A percentile compares a stretch with the other conserved stretches of the same genome.
Evolutionary conservation across 2,329 filamentous ascomycete genomes (phyloP).

Genomic region (Paraphaeosphaeria sporulosa): DNA sequence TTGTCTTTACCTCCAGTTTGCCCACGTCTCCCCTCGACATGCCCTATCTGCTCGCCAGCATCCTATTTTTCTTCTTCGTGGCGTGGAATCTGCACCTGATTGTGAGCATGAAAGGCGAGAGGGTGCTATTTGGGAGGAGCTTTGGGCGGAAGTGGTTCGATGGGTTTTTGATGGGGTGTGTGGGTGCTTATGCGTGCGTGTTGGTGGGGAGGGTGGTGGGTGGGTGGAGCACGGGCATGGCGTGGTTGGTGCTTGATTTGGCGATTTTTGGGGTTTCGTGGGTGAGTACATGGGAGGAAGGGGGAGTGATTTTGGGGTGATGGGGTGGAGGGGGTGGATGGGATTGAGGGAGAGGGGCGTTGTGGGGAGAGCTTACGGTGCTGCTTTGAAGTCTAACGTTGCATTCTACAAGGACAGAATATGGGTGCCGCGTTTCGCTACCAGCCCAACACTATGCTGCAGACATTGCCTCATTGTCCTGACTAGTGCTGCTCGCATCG

Average conservation of each 20-base stretch:
- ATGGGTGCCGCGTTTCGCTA: not conserved
- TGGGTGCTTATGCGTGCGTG: constrained; percentile 13
- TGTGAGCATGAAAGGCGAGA: constrained; percentile 18
- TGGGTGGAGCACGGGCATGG: not conserved
- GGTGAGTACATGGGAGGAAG: constrained; percentile 12
- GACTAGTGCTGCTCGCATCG: too few relatives aligned
- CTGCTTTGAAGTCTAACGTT: not conserved
- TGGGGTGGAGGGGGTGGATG: not conserved
- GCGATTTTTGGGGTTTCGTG: constrained; percentile 20
- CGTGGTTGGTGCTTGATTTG: constrained; percentile 12
- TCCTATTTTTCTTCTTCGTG: constrained; percentile 24
- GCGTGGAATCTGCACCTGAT: constrained; percentile 28
- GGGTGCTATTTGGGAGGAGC: constrained; percentile 15
- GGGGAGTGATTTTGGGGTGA: not conserved
- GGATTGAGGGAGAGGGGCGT: not conserved
- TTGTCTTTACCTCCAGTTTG: not conserved
- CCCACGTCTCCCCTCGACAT: not conserved
- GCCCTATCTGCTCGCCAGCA: constrained; percentile 9
- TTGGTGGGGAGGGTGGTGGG: constrained; percentile 8
- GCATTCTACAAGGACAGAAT: not conserved
- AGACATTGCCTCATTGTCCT: too few relatives aligned
- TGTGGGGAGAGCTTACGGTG: not conserved
- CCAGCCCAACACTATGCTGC: not conserved
- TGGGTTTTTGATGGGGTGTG: constrained; percentile 18
- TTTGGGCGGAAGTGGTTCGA: constrained; percentile 18